Percentiles rank a stretch among this genome's conserved stretches.
Conservation (phyloP, 164 flowering plant species). For the Stephania yunnanensis region DNA sequence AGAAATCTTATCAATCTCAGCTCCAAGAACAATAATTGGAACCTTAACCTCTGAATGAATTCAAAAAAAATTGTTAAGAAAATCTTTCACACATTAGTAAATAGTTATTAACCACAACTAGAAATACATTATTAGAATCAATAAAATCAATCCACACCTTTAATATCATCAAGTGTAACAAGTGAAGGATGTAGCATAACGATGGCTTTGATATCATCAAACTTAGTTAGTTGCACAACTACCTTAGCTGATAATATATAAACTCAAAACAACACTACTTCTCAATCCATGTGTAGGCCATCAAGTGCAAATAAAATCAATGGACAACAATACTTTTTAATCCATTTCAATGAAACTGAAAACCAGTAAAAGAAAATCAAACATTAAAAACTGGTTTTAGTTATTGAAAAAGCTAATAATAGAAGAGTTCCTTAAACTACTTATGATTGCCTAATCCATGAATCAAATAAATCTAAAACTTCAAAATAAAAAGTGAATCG, state of each 20-base stretch:
- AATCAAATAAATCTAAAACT: too few relatives aligned
- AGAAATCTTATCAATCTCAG: conserved; percentile 55
- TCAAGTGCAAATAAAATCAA: too few relatives aligned
- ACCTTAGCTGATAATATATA: conserved; percentile 45
- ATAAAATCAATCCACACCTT: conserved; percentile 30
- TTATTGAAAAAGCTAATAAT: too few relatives aligned
- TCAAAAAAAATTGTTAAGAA: background rate
- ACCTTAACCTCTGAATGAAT: conserved; percentile 45
- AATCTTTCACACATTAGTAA: background rate
- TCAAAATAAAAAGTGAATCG: too few relatives aligned
- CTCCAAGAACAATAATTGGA: conserved; percentile 65
- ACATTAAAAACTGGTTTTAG: too few relatives aligned
- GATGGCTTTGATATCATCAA: conserved; percentile 47
- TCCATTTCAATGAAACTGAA: too few relatives aligned
- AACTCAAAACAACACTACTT: too few relatives aligned
- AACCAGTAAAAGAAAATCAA: too few relatives aligned
- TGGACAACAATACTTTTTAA: too few relatives aligned
- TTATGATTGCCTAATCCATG: too few relatives aligned
- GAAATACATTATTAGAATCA: background rate
- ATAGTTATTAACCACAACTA: background rate
- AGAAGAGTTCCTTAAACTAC: too few relatives aligned
- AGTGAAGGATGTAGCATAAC: conserved; percentile 64
- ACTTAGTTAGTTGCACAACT: conserved; percentile 50
- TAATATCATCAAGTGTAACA: conserved; percentile 60
- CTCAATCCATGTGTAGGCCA: too few relatives aligned